Percentiles rank a stretch among this genome's conserved stretches.
phyloP scores from a whole-genome alignment of 306 rosid genomes.

The Medicago arabica region DNA sequence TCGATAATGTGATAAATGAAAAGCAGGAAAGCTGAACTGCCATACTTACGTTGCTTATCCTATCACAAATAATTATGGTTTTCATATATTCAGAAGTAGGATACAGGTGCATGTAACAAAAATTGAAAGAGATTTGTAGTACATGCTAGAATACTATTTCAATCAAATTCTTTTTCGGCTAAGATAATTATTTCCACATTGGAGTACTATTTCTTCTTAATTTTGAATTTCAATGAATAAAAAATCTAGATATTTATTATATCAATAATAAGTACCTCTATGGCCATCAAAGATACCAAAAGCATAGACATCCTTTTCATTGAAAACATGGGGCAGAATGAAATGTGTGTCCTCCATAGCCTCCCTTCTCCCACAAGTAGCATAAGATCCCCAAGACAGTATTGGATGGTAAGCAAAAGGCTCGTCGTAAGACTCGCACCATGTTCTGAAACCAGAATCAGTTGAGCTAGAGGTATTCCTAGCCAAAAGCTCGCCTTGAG shows the following conservation, averaged over 20 bases:
- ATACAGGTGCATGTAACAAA: conserved; percentile 9
- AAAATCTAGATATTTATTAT: conserved; percentile 15
- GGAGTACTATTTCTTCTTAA: not conserved
- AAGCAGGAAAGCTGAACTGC: not conserved
- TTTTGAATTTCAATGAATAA: not conserved
- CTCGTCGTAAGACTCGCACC: conserved; percentile 52
- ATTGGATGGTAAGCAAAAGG: conserved; percentile 59
- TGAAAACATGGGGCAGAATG: conserved; percentile 64
- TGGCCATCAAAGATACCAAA: conserved; percentile 97
- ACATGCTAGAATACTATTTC: not conserved
- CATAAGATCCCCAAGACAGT: conserved; percentile 91
- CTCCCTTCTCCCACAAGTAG: conserved; percentile 94
- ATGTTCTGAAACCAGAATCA: conserved; percentile 47
- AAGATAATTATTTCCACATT: not conserved
- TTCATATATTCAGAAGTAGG: not conserved
- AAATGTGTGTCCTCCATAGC: conserved; percentile 95
- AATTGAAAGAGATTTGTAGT: conserved; percentile 4
- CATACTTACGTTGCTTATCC: conserved; percentile 14
- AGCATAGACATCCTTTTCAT: conserved; percentile 66
- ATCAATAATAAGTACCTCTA: conserved; percentile 63
- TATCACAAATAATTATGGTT: not conserved
- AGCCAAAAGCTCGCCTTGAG: conserved; percentile 65
- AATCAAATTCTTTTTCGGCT: not conserved
- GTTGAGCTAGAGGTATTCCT: conserved; percentile 49
- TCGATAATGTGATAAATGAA: too few species aligned